Base-by-base conservation (phyloP, 73 alveolate genomes). In the Blepharisma stoltei region DNA sequence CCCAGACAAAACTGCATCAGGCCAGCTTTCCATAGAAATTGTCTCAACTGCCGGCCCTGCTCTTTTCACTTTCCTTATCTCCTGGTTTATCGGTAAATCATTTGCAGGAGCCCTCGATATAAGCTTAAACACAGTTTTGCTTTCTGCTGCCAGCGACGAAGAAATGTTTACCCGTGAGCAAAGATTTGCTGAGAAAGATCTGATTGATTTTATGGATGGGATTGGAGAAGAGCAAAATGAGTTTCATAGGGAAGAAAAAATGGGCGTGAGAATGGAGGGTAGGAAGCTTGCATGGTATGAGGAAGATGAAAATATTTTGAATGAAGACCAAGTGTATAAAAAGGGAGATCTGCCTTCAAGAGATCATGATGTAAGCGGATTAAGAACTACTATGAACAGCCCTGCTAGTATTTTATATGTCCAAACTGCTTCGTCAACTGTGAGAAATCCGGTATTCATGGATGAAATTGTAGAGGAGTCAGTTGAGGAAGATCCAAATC, bases 161-260 rank as follows among this genome's bases (percentile, higher is more conserved):
- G 79, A 69, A 69, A 69, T 69, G 79, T 69, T 44, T 43, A 43
- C 60, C 32, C 20, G 79, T 7, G 79, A 69, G 65, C 79, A 69
- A 5, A 69, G 67, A 44, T 46, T 44, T 43, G 60, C 45, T 1
- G 79, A 69, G 45, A 11, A 69, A 23, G 79, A 69, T 69, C 5
- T 69, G n/a, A 14, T 69, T 14, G 79, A 69, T 7, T 69, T 69
- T 43, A 69, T 69, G 79, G 65, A 69, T 5, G 73, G 73, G 0
- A 60, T 60, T 25, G 73, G 73, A 14, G 73, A 60, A 60, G 73
- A 60, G 46, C 73, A 60, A 47, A 60, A 60, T 38, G 18, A 14
- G 11, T 60, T 20, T 5, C 73, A 60, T 60, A n/a, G 23, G 47
- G 73, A 60, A 60, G 23, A 60, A 8, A 60, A 60, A 38, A 14